Conservation (phyloP, 345 rosid genomes). For the Combretum micranthum region DNA sequence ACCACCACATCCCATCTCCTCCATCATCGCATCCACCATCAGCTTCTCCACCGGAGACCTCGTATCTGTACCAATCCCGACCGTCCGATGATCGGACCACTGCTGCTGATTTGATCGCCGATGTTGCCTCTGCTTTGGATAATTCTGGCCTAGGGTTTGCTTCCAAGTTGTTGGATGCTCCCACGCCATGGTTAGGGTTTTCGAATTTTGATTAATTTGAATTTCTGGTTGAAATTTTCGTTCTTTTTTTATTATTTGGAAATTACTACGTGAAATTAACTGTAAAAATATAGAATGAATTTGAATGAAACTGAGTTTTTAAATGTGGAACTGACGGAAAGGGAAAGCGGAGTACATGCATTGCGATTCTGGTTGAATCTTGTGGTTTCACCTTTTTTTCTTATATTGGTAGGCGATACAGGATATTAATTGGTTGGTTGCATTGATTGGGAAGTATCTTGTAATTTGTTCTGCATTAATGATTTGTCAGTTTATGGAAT, state of each 20-base stretch:
- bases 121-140: slow-evolving; percentile 29
- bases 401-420: too few relatives aligned
- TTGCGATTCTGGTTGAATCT: too few relatives aligned
- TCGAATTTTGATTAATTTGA: slow-evolving; percentile 5
- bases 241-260: neutral
- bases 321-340: too few relatives aligned
- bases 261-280: neutral
- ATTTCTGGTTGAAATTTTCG: neutral
- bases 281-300: too few relatives aligned
- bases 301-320: too few relatives aligned
- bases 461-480: too few relatives aligned
- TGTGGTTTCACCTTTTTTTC: too few relatives aligned
- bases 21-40: slow-evolving; percentile 51
- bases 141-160: slow-evolving; percentile 27
- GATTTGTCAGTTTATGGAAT: too few relatives aligned
- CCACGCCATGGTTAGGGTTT: slow-evolving; percentile 71
- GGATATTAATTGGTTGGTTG: too few relatives aligned
- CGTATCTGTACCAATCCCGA: slow-evolving; percentile 9
- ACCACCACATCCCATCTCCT: slow-evolving; percentile 34
- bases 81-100: slow-evolving; percentile 9
- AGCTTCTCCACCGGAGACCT: slow-evolving; percentile 13
- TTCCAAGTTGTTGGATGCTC: slow-evolving; percentile 54
- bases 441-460: too few relatives aligned
- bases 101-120: slow-evolving; percentile 22
- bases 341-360: too few relatives aligned